These are phyloP conservation scores for Apophysomyces ossiformis DNA, from an alignment of 371 early-diverging fungal genomes.

Conservation along the genomic window DNA sequence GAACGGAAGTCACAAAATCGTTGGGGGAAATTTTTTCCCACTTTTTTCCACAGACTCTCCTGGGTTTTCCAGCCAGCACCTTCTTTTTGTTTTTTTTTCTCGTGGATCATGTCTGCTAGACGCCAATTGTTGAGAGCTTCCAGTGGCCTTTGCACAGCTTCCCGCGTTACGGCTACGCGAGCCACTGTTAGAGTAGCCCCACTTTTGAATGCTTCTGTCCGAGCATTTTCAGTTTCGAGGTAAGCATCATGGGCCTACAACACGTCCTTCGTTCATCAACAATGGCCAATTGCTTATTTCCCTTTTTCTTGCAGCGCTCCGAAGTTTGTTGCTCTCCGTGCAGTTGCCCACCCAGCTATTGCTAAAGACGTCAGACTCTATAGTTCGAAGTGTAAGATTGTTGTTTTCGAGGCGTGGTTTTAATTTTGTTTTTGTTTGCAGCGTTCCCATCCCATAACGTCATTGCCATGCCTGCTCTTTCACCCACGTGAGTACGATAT, in stretches of 20 bases:
- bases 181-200: slow-evolving; percentile 39
- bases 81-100: slow-evolving; percentile 18
- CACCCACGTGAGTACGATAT: slow-evolving; percentile 78
- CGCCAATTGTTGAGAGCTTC: slow-evolving; percentile 52
- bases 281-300: background rate
- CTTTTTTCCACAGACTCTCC: slow-evolving; percentile 6
- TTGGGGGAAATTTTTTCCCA: slow-evolving; percentile 1
- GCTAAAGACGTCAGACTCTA: slow-evolving; percentile 51
- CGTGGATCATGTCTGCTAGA: slow-evolving; percentile 43
- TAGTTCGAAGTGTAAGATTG: slow-evolving; percentile 66
- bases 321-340: slow-evolving; percentile 54
- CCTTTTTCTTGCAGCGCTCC: slow-evolving; percentile 30
- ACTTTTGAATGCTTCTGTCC: slow-evolving; percentile 37
- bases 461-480: slow-evolving; percentile 97
- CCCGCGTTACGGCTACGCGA: slow-evolving; percentile 39
- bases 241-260: slow-evolving; percentile 18
- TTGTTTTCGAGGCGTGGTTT: slow-evolving; percentile 10
- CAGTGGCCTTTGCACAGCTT: slow-evolving; percentile 36
- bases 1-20: slow-evolving; percentile 5
- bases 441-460: slow-evolving; percentile 88
- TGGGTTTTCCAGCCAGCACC: slow-evolving; percentile 16
- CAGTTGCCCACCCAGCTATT: slow-evolving; percentile 37
- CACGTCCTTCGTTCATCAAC: background rate
- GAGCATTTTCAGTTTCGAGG: slow-evolving; percentile 44
- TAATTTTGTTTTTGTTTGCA: slow-evolving; percentile 25